Evolutionary conservation across 805 yeast genomes (phyloP), one percentile per base, ranked within the genome.

Genomic region (Candida sonorensis): DNA sequence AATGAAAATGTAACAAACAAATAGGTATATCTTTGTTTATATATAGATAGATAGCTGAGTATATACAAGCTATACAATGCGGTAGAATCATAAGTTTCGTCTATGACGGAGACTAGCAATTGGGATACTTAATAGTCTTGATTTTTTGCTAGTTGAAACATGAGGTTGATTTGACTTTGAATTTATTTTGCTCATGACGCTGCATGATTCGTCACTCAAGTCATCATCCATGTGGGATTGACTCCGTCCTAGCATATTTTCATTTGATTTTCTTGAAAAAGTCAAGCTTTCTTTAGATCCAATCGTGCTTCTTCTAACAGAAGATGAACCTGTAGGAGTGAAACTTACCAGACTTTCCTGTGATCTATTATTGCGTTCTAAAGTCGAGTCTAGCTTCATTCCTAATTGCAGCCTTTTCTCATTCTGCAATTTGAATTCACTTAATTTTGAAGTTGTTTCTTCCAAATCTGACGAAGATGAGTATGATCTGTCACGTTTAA

Each of bases 41-140:
- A n/a, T n/a, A n/a, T n/a, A n/a, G n/a, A n/a, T n/a, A n/a, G n/a
- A n/a, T n/a, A n/a, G n/a, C n/a, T n/a, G n/a, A 16, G 11, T 25
- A 25, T n/a, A 15, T 11, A 27, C 6, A 11, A 3, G 13, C n/a
- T 16, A n/a, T n/a, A n/a, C n/a, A n/a, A n/a, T n/a, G n/a, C n/a
- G n/a, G n/a, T n/a, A n/a, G n/a, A n/a, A n/a, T n/a, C 11, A 28
- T n/a, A 20, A 28, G 8, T 14, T 14, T 27, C 37, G 42, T 36
- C 46, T 36, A 15, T 36, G 31, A 26, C 54, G 44, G 16, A 54
- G 37, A 29, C 59, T 55, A 22, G 58, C 43, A 17, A 57, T 52
- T 7, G 60, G 59, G 29, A 57, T 54, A 35, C 59, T 55, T 22
- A 57, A 37, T 9, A 56, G 34, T 25, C 46, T 46, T 11, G 57